phyloP scores from a whole-genome alignment of 2,329 filamentous ascomycete genomes.

The Botrytis sinoallii region DNA sequence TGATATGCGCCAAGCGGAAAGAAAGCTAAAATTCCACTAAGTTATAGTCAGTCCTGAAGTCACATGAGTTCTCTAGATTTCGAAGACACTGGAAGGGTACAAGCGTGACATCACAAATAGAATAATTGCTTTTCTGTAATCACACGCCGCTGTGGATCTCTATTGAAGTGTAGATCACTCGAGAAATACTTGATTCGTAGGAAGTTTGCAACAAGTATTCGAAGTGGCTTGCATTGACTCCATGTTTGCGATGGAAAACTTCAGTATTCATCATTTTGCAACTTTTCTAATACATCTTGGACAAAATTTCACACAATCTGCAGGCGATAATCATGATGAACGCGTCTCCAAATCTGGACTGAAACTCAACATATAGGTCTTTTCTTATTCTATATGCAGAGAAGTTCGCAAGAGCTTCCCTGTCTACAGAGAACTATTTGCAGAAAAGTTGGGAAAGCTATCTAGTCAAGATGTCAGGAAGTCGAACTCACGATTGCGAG shows the following conservation, averaged over 20 bases:
- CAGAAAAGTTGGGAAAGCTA: background rate
- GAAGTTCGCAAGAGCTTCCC: too few species aligned
- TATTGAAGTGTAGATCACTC: background rate
- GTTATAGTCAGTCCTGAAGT: background rate
- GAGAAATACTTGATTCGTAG: background rate
- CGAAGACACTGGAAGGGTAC: background rate
- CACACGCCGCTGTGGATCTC: rapidly evolving
- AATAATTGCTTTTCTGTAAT: background rate
- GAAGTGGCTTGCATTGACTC: background rate
- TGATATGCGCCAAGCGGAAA: background rate
- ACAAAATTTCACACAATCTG: rapidly evolving
- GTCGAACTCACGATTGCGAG: background rate
- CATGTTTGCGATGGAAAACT: too few species aligned
- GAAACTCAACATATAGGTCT: rapidly evolving
- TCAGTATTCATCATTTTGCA: background rate
- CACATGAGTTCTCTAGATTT: background rate
- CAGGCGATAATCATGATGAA: background rate
- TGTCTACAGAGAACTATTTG: background rate
- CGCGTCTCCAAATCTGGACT: too few species aligned
- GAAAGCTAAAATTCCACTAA: background rate
- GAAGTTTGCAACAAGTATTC: background rate
- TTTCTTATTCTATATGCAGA: background rate
- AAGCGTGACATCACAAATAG: background rate
- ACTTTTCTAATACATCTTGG: background rate
- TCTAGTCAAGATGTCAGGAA: background rate